Percentiles rank a stretch among this genome's conserved stretches.
Evolutionary conservation across 352 stramenopile species (phyloP).

Genomic region (Globisporangium echinulatum): DNA sequence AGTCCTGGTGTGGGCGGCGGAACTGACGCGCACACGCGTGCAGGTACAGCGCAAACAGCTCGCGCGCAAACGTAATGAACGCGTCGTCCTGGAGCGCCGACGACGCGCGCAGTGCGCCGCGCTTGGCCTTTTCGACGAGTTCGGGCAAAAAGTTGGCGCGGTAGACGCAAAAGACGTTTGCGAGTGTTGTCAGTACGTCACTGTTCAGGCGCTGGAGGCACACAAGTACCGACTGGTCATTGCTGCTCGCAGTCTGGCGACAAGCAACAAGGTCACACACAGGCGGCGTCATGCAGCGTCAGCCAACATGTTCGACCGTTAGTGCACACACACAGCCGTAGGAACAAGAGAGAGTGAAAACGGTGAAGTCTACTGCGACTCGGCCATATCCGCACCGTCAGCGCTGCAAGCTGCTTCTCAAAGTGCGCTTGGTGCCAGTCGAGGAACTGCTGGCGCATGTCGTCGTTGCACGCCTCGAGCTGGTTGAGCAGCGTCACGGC

Average conservation of each 20-base stretch:
- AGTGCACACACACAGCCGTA: too few relatives aligned
- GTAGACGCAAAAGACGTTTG: constrained; percentile 56
- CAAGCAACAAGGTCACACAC: too few relatives aligned
- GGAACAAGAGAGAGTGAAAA: neutral
- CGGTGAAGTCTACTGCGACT: too few relatives aligned
- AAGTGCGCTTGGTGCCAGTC: constrained; percentile 81
- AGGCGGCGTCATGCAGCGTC: too few relatives aligned
- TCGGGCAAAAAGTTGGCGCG: constrained; percentile 59
- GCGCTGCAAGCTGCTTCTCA: constrained; percentile 37
- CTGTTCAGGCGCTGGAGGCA: constrained; percentile 53
- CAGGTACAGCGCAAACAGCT: constrained; percentile 57
- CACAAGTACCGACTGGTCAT: constrained; percentile 39
- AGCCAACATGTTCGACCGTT: too few relatives aligned
- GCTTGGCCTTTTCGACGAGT: constrained; percentile 30
- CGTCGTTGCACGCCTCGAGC: constrained; percentile 57
- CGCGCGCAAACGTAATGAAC: constrained; percentile 66
- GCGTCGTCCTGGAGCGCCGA: constrained; percentile 49
- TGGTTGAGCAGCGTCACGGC: constrained; percentile 55
- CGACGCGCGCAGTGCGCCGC: constrained; percentile 25
- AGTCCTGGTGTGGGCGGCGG: constrained; percentile 42
- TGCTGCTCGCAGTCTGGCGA: constrained; percentile 8
- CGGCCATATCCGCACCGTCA: constrained; percentile 25
- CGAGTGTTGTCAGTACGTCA: constrained; percentile 43
- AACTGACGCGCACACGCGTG: constrained; percentile 46
- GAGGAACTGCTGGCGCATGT: constrained; percentile 80